These are phyloP conservation scores for Cryomyces minteri DNA, from an alignment of 495 filamentous ascomycete species.

Conservation along the genomic window DNA sequence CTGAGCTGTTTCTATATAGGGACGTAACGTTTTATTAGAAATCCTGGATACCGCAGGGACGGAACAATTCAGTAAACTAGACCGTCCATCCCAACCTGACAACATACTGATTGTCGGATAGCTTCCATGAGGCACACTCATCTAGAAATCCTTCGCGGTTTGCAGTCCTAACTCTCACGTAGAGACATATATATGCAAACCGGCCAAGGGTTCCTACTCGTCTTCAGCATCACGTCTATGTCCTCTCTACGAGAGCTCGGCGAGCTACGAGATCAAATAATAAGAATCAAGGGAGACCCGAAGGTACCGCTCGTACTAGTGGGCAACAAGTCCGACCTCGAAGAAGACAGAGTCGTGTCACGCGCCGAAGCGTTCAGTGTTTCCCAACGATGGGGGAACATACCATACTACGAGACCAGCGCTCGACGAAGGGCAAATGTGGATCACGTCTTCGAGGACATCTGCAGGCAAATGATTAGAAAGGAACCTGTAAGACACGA, in stretches of 20 bases:
- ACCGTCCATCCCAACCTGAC: neutral
- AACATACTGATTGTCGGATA: conserved; percentile 5
- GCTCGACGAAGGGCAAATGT: conserved; percentile 77
- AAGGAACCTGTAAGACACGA: neutral
- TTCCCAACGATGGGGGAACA: conserved; percentile 72
- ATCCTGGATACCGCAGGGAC: conserved; percentile 96
- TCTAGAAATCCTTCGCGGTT: neutral
- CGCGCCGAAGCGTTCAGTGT: conserved; percentile 70
- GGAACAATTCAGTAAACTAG: conserved; percentile 83
- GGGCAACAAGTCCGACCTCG: conserved; percentile 92
- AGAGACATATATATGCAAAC: conserved; percentile 94
- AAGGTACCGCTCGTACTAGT: conserved; percentile 88
- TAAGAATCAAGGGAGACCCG: conserved; percentile 90
- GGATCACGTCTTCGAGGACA: conserved; percentile 82
- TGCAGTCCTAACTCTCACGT: conserved; percentile 8
- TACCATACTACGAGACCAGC: conserved; percentile 89
- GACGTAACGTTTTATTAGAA: conserved; percentile 87
- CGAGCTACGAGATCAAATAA: conserved; percentile 85
- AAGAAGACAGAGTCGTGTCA: conserved; percentile 75
- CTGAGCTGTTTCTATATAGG: conserved; percentile 29
- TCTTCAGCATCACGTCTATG: conserved; percentile 88
- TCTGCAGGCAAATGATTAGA: conserved; percentile 1
- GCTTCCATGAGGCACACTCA: conserved; percentile 10
- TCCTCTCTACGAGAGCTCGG: conserved; percentile 72
- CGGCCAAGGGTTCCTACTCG: conserved; percentile 87